phyloP scores from a whole-genome alignment of 495 filamentous ascomycete species.

The Aspergillus kassunensis region DNA sequence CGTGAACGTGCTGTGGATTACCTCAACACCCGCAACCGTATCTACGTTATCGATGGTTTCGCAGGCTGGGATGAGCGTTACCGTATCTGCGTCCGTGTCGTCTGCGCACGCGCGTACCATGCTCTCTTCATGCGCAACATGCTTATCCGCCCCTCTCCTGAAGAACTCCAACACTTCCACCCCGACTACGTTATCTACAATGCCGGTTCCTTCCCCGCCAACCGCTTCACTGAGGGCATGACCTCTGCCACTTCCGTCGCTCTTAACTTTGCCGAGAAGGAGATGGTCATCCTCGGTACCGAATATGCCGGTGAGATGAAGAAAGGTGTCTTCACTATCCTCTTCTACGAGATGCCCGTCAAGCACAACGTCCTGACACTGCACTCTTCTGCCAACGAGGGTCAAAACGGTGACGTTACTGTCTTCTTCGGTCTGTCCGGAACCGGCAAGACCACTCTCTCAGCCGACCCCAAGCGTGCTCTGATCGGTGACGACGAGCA shows the following conservation, averaged over 20 bases:
- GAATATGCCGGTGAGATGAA: slow-evolving; percentile 99
- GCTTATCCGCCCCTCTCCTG: slow-evolving; percentile 87
- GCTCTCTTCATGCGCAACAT: slow-evolving; percentile 99
- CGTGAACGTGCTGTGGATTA: slow-evolving; percentile 98
- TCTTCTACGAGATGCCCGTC: slow-evolving; percentile 99
- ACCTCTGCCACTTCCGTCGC: slow-evolving; percentile 87
- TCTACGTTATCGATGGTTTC: slow-evolving; percentile 97
- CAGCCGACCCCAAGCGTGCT: slow-evolving; percentile 92
- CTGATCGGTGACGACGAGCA: slow-evolving; percentile 99
- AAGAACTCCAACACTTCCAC: slow-evolving; percentile 94
- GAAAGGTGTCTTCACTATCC: slow-evolving; percentile 98
- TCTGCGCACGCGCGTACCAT: slow-evolving; percentile 98
- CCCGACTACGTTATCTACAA: slow-evolving; percentile 99
- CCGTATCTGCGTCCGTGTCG: slow-evolving; percentile 93
- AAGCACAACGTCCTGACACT: slow-evolving; percentile 99
- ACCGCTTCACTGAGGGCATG: slow-evolving; percentile 97
- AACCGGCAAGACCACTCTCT: slow-evolving; percentile 97
- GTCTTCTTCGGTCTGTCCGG: slow-evolving; percentile 99
- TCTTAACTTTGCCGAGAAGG: slow-evolving; percentile 85
- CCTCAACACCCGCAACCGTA: slow-evolving; percentile 96
- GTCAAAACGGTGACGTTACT: slow-evolving; percentile 83
- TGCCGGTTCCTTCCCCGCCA: slow-evolving; percentile 95
- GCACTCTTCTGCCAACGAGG: slow-evolving; percentile 92
- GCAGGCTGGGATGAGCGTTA: slow-evolving; percentile 99
- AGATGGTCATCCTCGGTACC: slow-evolving; percentile 98